A percentile compares a stretch with the other conserved stretches of the same genome.
Evolutionary conservation across 345 rosid genomes (phyloP).

Genomic region (Salix purpurea): DNA sequence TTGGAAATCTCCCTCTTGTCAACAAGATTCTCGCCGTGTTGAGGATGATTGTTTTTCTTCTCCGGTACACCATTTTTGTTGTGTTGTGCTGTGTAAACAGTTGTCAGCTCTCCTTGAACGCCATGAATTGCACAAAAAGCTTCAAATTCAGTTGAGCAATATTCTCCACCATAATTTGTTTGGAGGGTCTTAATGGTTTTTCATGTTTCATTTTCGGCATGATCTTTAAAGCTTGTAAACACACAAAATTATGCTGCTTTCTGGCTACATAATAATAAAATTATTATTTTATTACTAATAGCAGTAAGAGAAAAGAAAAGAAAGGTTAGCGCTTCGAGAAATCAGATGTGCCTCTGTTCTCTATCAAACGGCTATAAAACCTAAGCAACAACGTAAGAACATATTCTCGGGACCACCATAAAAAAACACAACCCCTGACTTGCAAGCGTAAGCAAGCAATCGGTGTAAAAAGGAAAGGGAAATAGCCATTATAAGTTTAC

Average conservation of each 20-base stretch:
- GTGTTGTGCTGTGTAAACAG: neutral
- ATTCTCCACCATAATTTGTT: neutral
- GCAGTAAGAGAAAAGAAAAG: neutral
- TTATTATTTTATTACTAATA: neutral
- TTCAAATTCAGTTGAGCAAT: neutral
- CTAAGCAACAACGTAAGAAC: neutral
- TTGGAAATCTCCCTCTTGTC: neutral
- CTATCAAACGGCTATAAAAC: neutral
- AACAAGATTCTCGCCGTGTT: neutral
- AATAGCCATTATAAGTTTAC: neutral
- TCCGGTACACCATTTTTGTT: neutral
- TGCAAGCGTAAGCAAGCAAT: neutral
- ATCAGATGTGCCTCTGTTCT: too few species aligned
- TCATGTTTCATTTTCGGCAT: neutral
- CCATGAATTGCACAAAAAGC: neutral
- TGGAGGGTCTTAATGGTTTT: neutral
- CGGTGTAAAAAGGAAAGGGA: neutral
- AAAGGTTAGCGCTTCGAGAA: too few species aligned
- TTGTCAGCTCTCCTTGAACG: neutral
- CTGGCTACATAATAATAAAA: too few species aligned
- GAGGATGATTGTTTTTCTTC: too few species aligned
- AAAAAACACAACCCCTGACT: neutral
- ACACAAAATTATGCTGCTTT: neutral
- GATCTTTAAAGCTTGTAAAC: neutral
- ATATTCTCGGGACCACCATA: neutral